Conservation (phyloP, 345 rosid species). For the Ceriops zippeliana region DNA sequence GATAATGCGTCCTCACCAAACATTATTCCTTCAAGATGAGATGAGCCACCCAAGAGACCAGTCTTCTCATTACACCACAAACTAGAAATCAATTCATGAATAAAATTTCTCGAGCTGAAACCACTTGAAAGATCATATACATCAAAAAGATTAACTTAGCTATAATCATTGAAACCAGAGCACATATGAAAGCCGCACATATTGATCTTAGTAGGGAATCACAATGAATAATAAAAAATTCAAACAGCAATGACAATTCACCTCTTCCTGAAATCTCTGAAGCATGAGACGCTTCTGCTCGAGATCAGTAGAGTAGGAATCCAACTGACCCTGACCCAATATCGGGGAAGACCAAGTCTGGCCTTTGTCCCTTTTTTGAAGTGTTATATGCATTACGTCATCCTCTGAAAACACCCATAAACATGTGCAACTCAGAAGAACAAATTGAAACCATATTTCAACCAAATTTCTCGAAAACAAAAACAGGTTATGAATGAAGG, state of each 20-base stretch:
- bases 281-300: slow-evolving; percentile 95
- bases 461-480: not conserved
- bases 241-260: slow-evolving; percentile 13
- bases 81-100: not conserved
- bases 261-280: slow-evolving; percentile 97
- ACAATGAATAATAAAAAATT: not conserved
- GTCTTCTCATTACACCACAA: too few relatives aligned
- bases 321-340: slow-evolving; percentile 72
- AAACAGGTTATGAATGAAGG: not conserved
- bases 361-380: slow-evolving; percentile 90
- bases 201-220: not conserved
- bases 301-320: slow-evolving; percentile 58
- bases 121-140: not conserved
- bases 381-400: slow-evolving; percentile 71
- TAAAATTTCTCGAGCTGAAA: not conserved
- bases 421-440: not conserved
- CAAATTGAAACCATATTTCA: not conserved
- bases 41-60: not conserved
- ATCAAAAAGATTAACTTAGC: too few relatives aligned
- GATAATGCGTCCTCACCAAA: not conserved
- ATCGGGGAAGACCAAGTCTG: slow-evolving; percentile 89
- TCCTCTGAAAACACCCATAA: slow-evolving; percentile 49
- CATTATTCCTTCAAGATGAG: not conserved
- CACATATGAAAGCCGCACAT: not conserved
- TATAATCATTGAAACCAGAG: too few relatives aligned